A percentile compares a stretch with the other conserved stretches of the same genome.
phyloP scores from a whole-genome alignment of 257 asterid species.

The Nicotiana sylvestris region DNA sequence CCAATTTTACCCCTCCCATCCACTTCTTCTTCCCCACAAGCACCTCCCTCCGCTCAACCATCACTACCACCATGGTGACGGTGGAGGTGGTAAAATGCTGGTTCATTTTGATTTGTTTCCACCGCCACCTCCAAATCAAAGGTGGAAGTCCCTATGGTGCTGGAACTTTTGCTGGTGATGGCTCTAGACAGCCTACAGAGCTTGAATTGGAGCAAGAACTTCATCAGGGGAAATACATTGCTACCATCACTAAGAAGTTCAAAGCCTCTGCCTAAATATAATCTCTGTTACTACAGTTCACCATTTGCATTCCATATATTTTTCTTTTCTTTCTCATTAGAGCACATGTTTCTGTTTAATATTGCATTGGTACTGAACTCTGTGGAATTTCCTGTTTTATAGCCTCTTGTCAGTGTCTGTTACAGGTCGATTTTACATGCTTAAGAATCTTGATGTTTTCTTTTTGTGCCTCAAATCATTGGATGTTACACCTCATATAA shows the following conservation, averaged over 20 bases:
- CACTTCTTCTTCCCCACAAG: too few species aligned
- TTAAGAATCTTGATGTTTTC: neutral
- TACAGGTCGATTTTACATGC: neutral
- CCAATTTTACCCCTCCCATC: too few species aligned
- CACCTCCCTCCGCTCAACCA: too few species aligned
- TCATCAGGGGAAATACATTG: slow-evolving; percentile 37
- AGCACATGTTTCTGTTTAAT: neutral
- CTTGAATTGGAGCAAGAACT: slow-evolving; percentile 23
- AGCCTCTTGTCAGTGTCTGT: neutral
- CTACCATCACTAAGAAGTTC: slow-evolving; percentile 27
- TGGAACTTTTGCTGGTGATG: slow-evolving; percentile 40
- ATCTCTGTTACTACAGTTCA: neutral
- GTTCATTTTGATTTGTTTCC: too few species aligned
- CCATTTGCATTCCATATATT: neutral
- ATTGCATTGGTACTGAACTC: neutral
- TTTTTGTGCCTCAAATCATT: too few species aligned
- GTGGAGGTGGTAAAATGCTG: too few species aligned
- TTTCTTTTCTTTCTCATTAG: neutral
- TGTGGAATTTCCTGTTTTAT: too few species aligned
- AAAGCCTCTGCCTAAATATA: slow-evolving; percentile 16
- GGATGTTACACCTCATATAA: neutral
- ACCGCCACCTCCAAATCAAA: slow-evolving; percentile 7
- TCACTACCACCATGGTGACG: too few species aligned
- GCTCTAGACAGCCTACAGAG: slow-evolving; percentile 25
- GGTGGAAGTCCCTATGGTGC: slow-evolving; percentile 41